Evolutionary conservation across 2,329 filamentous ascomycete genomes (phyloP), one percentile per base, ranked within the genome.

Genomic region (Karstenula rhodostoma): DNA sequence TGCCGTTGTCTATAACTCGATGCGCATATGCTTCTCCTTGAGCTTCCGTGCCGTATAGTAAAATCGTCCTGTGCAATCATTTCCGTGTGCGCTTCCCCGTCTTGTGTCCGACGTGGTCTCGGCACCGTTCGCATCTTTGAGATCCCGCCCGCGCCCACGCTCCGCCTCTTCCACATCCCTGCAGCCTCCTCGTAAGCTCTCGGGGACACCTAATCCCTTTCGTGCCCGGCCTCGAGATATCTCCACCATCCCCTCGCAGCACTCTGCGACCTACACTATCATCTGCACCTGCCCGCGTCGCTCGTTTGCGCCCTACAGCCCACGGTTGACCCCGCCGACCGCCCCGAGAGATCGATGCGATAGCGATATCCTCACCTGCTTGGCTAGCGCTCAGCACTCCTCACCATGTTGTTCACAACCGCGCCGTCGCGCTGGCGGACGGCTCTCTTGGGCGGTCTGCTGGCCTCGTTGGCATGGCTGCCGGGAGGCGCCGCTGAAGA

Each of bases 401-500:
- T 56, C 55, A 64, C 60, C 51, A 72, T 70, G 69, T 63, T 70
- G 55, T 68, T 64, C 58, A 69, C 69, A 71, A 65, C 65, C 56
- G 59, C 65, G 32, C 65, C 65, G 46, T 68, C 70, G 57, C 69
- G 66, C 66, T 75, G 74, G 70, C 72, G 75, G 69, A 73, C 69
- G 8, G 73, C 71, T 19, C 66, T 78, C 50, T 61, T 75, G 32
- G 69, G 67, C 62, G 69, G 70, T 29, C 63, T 78, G 51, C 62
- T 77, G 25, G 71, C 71, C 48, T 67, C 75, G 22, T 57, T 73
- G 43, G 68, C 75, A 32, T 73, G 73, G 72, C 65, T 77, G 32
- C 73, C 76, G 1, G 66, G 68, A 55, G 64, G 59, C 37, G 63
- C 62, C 37, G 84, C 80, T 69, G 80, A 82, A 35, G 65, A 68